Base-by-base conservation (phyloP, 1,284 basidiomycete genomes). In the Fomitiporia mediterranea region DNA sequence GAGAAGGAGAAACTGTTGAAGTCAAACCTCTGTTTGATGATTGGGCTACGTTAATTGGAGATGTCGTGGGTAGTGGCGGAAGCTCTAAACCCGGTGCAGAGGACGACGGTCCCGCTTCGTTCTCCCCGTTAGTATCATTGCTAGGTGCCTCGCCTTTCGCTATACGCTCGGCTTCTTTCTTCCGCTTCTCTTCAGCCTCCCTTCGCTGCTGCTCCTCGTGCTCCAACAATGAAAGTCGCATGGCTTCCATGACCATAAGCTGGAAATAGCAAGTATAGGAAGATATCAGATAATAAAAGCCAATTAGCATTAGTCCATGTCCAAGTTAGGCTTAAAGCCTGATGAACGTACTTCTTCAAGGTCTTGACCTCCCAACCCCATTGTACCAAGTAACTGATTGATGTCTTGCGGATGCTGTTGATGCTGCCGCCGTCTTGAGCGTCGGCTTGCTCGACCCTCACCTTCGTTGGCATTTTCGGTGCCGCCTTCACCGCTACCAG, bases 161-260 rank as follows among this genome's bases (percentile, higher is more conserved):
- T 17, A 61, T 66, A 28, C 70, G 67, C 68, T 74, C 72, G 60
- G 71, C 72, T 67, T 80, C 73, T 56, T 74, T 73, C 66, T 74
- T 76, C 53, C 70, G 70, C 64, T 77, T 77, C 61, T 85, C 81
- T 63, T 82, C 83, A 55, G 77, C 78, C 64, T 87, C 80, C 63
- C 81, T 83, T 62, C 79, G 75, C 64, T 89, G 86, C 53, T 88
- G 86, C 62, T 86, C 86, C 69, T 91, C 88, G 62, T 98, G 94
- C 63, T 99, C 96, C 53, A 97, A 70, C 61, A 98, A 76, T 43
- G 94, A 97, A 56, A 98, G 75, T 40, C 96, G 84, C 94, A 99
- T 98, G 1, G 96, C 97, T 73, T 99, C 96, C 91, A 96, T 95
- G 53, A 99, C 78, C 95, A 99, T 98, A 47, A 98, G 74, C 90